Evolutionary conservation across 2,329 filamentous ascomycete species (phyloP).

Genomic region (Ophiocordyceps polyrhachis-furcata): DNA sequence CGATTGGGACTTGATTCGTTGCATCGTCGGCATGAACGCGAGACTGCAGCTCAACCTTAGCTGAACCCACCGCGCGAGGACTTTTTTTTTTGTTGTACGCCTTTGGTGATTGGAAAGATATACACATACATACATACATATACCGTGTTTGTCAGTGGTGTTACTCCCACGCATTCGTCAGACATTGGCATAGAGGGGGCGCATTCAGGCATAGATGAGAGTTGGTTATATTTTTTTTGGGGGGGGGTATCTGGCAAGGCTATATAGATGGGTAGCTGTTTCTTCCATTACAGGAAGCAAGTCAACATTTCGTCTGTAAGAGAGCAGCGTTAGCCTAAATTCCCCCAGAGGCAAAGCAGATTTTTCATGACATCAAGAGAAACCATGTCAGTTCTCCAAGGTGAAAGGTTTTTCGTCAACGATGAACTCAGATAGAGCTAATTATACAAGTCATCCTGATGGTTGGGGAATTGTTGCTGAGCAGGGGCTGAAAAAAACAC

Average conservation of each 20-base stretch:
- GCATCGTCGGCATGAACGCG: constrained; percentile 83
- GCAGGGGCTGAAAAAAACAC: too few species aligned
- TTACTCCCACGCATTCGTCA: too few species aligned
- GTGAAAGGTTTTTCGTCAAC: constrained; percentile 36
- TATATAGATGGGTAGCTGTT: too few species aligned
- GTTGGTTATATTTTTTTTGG: too few species aligned
- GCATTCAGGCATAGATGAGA: not conserved
- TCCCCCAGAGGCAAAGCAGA: not conserved
- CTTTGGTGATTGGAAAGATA: too few species aligned
- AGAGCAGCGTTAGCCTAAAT: not conserved
- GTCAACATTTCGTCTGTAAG: constrained; percentile 4
- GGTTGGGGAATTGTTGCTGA: too few species aligned
- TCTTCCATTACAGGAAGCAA: too few species aligned
- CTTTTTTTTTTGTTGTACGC: too few species aligned
- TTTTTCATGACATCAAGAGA: not conserved
- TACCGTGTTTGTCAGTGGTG: too few species aligned
- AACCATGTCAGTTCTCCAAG: constrained; percentile 40
- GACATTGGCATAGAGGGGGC: not conserved
- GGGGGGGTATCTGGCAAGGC: too few species aligned
- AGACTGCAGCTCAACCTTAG: constrained; percentile 30
- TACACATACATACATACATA: too few species aligned
- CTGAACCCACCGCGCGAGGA: not conserved
- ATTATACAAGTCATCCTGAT: constrained; percentile 30
- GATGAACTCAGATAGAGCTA: constrained; percentile 34
- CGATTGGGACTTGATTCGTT: constrained; percentile 79